Percentiles rank a stretch among this genome's conserved stretches.
Conservation (phyloP, 768 basidiomycete species). For the Pulveroboletus sp. region DNA sequence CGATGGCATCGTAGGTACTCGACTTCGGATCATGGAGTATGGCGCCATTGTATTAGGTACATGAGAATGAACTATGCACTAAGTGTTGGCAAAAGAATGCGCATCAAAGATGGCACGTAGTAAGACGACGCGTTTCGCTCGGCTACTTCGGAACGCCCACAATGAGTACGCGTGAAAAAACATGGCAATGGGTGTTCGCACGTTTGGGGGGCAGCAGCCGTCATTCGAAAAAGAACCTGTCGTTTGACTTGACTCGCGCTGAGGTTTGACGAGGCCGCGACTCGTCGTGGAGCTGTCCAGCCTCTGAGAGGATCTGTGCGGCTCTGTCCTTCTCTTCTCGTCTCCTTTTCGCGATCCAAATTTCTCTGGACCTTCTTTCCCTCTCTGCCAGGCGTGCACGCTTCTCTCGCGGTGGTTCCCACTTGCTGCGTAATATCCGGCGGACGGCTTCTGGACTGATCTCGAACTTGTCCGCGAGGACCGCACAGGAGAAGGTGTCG, state of each 20-base stretch:
- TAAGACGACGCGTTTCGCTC: conserved; percentile 5
- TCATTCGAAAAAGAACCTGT: conserved; percentile 43
- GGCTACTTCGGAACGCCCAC: not conserved
- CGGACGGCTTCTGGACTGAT: conserved; percentile 79
- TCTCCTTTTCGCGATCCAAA: conserved; percentile 35
- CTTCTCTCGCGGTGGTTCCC: conserved; percentile 57
- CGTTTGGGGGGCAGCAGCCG: conserved; percentile 7
- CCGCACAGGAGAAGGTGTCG: conserved; percentile 56
- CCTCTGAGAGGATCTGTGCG: conserved; percentile 33
- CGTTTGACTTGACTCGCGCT: conserved; percentile 28
- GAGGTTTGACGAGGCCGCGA: conserved; percentile 9
- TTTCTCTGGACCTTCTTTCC: conserved; percentile 45
- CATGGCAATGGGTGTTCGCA: conserved; percentile 7
- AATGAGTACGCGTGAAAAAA: not conserved
- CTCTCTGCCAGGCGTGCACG: conserved; percentile 45
- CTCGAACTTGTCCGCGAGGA: conserved; percentile 72
- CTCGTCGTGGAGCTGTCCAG: conserved; percentile 14
- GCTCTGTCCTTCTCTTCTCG: conserved; percentile 39
- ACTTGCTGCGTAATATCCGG: conserved; percentile 73
- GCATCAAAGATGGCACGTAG: conserved; percentile 8
- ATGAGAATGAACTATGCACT: conserved; percentile 10
- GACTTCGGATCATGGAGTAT: conserved; percentile 4
- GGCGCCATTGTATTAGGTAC: conserved; percentile 4
- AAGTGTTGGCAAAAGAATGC: conserved; percentile 3
- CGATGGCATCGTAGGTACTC: conserved; percentile 4